Conservation (phyloP, 2,329 filamentous ascomycete genomes). For the Fulvia fulva region DNA sequence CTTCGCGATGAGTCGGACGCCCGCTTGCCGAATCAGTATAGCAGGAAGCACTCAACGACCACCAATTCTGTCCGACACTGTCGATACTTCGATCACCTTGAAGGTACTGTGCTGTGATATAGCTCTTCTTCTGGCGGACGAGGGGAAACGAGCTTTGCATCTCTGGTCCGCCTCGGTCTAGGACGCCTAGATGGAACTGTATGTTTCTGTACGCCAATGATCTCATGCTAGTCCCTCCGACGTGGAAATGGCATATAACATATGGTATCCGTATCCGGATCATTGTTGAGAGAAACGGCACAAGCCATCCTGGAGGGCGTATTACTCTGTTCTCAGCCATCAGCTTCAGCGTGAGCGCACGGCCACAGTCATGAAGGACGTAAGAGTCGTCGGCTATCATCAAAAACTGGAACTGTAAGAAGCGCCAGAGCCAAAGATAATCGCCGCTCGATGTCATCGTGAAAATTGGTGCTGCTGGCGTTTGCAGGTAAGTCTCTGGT, state of each 20-base stretch:
- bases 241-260: background rate
- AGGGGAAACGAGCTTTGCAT: background rate
- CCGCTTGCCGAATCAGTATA: too few species aligned
- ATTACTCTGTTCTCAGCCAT: too few species aligned
- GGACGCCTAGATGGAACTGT: background rate
- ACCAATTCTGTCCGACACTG: background rate
- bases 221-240: background rate
- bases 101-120: background rate
- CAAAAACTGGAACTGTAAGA: slow-evolving; percentile 24
- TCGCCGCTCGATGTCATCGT: slow-evolving; percentile 26
- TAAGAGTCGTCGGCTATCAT: slow-evolving; percentile 25
- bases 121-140: background rate
- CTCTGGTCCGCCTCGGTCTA: background rate
- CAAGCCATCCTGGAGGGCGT: too few species aligned
- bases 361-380: slow-evolving; percentile 19
- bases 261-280: background rate
- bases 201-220: background rate
- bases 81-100: background rate
- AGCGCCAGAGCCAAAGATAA: slow-evolving; percentile 21
- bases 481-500: slow-evolving; percentile 17
- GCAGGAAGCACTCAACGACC: background rate
- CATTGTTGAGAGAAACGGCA: too few species aligned
- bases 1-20: too few species aligned
- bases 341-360: too few species aligned
- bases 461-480: slow-evolving; percentile 27